These are phyloP conservation scores for Venturia asperata DNA, from an alignment of 2,329 filamentous ascomycete genomes.

Conservation along the genomic window DNA sequence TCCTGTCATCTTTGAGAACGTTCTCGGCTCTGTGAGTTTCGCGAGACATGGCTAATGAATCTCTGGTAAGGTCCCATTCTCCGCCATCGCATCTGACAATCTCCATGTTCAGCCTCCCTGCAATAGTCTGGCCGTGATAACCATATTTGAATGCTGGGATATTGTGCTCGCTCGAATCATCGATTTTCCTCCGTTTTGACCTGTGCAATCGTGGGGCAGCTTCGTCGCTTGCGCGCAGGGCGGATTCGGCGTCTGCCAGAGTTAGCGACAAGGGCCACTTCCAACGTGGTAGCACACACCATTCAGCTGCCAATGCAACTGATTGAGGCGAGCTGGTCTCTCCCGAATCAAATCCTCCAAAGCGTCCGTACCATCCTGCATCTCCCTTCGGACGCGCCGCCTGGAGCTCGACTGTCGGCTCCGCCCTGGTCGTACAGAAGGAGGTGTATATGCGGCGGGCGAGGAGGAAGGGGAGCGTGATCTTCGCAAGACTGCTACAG, in stretches of 20 bases:
- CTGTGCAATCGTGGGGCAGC: background rate
- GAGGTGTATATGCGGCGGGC: background rate
- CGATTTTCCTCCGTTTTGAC: constrained; percentile 12
- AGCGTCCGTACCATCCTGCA: constrained; percentile 7
- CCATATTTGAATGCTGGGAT: constrained; percentile 62
- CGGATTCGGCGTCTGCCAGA: constrained; percentile 14
- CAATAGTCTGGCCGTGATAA: constrained; percentile 77
- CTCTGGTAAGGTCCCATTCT: constrained; percentile 42
- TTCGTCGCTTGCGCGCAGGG: background rate
- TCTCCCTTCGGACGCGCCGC: constrained; percentile 11
- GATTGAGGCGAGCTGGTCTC: constrained; percentile 1
- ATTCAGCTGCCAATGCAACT: constrained; percentile 13
- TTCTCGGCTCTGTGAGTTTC: constrained; percentile 62
- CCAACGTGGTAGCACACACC: constrained; percentile 14
- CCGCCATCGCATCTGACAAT: constrained; percentile 86
- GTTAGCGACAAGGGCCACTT: background rate
- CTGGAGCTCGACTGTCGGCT: background rate
- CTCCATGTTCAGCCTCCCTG: constrained; percentile 76
- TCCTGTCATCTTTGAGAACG: constrained; percentile 71
- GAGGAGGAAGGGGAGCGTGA: background rate
- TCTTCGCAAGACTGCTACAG: background rate
- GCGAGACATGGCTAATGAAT: constrained; percentile 20
- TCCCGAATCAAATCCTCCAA: constrained; percentile 9
- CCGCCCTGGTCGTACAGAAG: background rate
- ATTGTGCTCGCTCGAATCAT: constrained; percentile 8